phyloP scores from a whole-genome alignment of 192 early-diverging fungal species.

The Backusella sp. region DNA sequence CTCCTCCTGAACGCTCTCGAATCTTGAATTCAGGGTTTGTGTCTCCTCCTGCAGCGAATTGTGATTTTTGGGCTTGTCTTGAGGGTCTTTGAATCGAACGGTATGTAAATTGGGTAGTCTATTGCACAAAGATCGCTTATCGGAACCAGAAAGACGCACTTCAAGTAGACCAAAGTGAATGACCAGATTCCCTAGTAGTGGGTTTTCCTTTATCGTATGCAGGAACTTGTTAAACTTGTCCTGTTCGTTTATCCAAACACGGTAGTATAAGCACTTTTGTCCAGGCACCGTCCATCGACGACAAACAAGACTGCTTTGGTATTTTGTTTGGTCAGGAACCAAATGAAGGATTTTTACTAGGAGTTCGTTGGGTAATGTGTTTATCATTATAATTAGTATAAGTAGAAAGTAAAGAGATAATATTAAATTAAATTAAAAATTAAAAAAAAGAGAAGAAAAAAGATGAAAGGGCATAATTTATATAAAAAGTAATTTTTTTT shows the following conservation, averaged over 20 bases:
- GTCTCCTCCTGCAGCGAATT: not conserved
- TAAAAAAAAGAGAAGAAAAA: not conserved
- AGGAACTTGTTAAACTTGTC: not conserved
- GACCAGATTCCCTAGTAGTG: not conserved
- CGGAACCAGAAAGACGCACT: not conserved
- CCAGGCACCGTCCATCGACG: not conserved
- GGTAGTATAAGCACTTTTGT: not conserved
- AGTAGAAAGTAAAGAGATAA: not conserved
- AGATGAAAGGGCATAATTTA: not conserved
- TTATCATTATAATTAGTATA: not conserved
- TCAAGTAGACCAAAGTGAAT: not conserved
- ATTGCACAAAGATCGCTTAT: not conserved
- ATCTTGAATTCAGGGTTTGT: not conserved
- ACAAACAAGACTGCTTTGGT: not conserved
- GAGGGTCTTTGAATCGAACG: not conserved
- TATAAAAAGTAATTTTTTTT: not conserved
- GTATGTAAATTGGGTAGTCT: not conserved
- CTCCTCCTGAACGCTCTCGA: not conserved
- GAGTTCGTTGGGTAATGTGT: not conserved
- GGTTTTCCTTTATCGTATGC: not conserved
- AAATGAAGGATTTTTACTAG: not conserved
- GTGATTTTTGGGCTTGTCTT: not conserved
- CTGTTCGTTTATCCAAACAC: not conserved
- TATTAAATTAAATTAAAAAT: not conserved
- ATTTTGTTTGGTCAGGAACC: not conserved